Conservation (phyloP, 768 basidiomycete genomes). For the Dentipellis fragilis region DNA sequence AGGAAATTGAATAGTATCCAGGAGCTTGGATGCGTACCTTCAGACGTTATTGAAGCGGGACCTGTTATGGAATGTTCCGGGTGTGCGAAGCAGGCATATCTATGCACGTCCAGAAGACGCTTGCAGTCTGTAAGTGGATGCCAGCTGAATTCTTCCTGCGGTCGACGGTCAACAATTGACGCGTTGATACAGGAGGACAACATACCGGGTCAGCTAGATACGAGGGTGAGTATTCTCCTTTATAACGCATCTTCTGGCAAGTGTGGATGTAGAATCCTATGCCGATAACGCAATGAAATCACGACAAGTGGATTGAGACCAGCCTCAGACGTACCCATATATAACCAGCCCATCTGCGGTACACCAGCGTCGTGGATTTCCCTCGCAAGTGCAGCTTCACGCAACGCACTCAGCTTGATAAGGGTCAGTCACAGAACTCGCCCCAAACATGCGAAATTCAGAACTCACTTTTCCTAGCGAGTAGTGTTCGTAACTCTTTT, state of each 20-base stretch:
- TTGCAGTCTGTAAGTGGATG: constrained; percentile 52
- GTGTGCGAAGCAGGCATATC: constrained; percentile 61
- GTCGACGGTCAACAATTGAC: background rate
- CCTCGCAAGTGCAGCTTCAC: constrained; percentile 64
- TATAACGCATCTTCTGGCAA: constrained; percentile 94
- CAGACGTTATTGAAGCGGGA: background rate
- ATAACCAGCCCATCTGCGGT: constrained; percentile 53
- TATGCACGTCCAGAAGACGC: constrained; percentile 51
- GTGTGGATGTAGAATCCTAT: constrained; percentile 88
- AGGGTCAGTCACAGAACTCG: constrained; percentile 18
- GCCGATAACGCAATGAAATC: background rate
- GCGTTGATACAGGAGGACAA: background rate
- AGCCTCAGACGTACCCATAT: constrained; percentile 61
- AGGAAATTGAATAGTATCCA: background rate
- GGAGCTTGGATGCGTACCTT: background rate
- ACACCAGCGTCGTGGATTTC: constrained; percentile 71
- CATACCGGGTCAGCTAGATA: constrained; percentile 65
- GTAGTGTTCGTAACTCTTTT: constrained; percentile 53
- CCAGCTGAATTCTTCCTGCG: constrained; percentile 73
- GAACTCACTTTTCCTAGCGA: constrained; percentile 66
- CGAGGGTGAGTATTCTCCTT: constrained; percentile 87
- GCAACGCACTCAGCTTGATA: constrained; percentile 68
- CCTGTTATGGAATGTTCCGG: constrained; percentile 42
- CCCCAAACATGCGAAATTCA: background rate
- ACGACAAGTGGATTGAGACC: background rate